Base-by-base conservation (phyloP, 768 basidiomycete species). In the Termitomyces sp. region DNA sequence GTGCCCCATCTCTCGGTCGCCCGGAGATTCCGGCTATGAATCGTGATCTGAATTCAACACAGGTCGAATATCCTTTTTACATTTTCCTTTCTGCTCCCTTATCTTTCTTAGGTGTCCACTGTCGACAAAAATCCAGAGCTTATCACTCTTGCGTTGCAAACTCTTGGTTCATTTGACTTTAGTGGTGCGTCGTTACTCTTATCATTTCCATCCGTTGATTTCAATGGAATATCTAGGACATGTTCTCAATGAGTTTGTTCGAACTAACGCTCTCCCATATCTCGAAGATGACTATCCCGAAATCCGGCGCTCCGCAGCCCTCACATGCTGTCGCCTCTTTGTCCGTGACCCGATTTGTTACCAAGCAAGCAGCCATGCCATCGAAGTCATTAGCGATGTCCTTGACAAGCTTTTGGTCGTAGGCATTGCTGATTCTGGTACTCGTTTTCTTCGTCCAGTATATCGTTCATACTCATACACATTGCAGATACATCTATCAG, bases 301-400 rank as follows among this genome's bases (percentile, higher is more conserved):
- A 54, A 88, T 98, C 2, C 80, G 97, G 15, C 81, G 87, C 30
- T 91, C 93, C 6, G 93, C 96, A 11, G 97, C 96, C 3, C 67
- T 90, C 45, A 94, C 95, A 1, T 98, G 94, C 66, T 97, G 94
- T 63, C 82, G 82, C 45, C 79, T 98, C 14, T 96, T 98, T 65
- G 85, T 94, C 56, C 85, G 87, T 54, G 97, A 99, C 71, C 94
- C 95, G 0, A 97, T 98, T 49, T 94, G 92, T 67, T 92, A 90
- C 62, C 95, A 98, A 71, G 88, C 93, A 10, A 96, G 93, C 74
- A 93, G 87, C 62, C 91, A 98, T 70, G 90, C 95, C 8, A 96
- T 97, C 53, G 93, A 98, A 65, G 87, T 98, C 56, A 95, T 99
- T 65, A 93, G 92, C 68, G 96, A 98, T 60, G 95, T 98, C n/a